Percentiles rank a stretch among this genome's conserved stretches.
Conservation (phyloP, 495 filamentous ascomycete genomes). For the Hypoxylon crocopeplum region DNA sequence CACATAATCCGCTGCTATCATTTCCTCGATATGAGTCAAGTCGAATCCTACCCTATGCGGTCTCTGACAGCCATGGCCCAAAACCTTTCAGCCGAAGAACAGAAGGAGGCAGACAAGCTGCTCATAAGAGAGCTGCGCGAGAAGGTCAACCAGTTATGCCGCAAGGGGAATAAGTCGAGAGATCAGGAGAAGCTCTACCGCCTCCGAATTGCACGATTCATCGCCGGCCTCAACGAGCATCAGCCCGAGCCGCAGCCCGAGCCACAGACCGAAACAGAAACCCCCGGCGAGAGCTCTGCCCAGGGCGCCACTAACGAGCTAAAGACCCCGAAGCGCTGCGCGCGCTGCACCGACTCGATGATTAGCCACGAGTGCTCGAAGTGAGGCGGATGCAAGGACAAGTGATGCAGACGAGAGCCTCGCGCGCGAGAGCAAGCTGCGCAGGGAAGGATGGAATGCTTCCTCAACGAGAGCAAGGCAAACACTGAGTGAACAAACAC, state of each 20-base stretch:
- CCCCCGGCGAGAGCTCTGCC: neutral
- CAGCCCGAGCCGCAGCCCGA: too few species aligned
- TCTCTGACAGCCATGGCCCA: neutral
- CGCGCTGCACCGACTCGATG: neutral
- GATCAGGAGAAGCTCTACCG: too few species aligned
- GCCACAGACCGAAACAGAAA: neutral
- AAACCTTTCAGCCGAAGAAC: neutral
- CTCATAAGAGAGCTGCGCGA: neutral
- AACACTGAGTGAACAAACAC: too few species aligned
- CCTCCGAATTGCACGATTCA: too few species aligned
- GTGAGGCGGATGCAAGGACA: constrained; percentile 16
- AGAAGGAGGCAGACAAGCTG: neutral
- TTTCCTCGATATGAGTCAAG: neutral
- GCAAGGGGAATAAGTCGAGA: too few species aligned
- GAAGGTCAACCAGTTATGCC: neutral
- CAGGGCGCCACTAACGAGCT: neutral
- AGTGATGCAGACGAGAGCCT: too few species aligned
- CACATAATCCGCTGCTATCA: neutral
- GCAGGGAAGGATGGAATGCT: too few species aligned
- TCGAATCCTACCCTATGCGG: neutral
- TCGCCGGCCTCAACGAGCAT: too few species aligned
- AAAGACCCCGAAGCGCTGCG: constrained; percentile 3
- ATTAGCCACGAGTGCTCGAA: constrained; percentile 2
- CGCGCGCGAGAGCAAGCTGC: too few species aligned
- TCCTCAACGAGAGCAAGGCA: too few species aligned